Evolutionary conservation across 495 filamentous ascomycete genomes (phyloP).

Genomic region (Lophiotrema nucula): DNA sequence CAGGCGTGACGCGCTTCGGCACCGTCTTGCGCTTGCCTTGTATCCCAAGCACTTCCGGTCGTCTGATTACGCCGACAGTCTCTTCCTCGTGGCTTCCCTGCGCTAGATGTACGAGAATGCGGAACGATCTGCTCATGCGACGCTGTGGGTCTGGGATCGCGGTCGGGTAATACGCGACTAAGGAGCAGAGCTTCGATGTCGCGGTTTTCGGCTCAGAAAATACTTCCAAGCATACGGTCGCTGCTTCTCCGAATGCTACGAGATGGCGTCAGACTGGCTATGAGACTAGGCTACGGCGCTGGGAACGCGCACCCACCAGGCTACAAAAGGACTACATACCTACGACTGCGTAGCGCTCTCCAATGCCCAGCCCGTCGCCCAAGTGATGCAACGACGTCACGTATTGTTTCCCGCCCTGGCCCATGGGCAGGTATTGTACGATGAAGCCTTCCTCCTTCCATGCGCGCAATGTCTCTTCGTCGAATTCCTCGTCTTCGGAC

Average conservation of each 20-base stretch:
- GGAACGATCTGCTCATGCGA: constrained; percentile 45
- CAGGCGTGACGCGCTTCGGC: constrained; percentile 51
- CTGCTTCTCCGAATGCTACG: constrained; percentile 45
- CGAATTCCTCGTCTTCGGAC: constrained; percentile 62
- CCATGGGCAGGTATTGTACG: constrained; percentile 59
- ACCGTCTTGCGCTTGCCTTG: constrained; percentile 58
- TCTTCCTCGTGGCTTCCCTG: constrained; percentile 18
- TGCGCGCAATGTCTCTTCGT: constrained; percentile 52
- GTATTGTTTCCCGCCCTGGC: constrained; percentile 55
- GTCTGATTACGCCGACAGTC: constrained; percentile 36
- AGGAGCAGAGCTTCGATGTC: constrained; percentile 47
- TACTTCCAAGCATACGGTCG: constrained; percentile 39
- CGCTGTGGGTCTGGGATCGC: constrained; percentile 46
- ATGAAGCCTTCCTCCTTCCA: constrained; percentile 70
- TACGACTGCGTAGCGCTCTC: constrained; percentile 45
- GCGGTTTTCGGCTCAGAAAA: constrained; percentile 34
- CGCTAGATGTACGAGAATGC: constrained; percentile 49
- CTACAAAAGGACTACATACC: constrained; percentile 35
- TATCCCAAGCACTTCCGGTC: constrained; percentile 58
- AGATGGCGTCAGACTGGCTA: too few species aligned
- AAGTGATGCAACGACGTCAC: constrained; percentile 46
- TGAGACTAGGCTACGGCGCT: too few species aligned
- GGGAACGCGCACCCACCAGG: too few species aligned
- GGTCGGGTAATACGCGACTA: constrained; percentile 52
- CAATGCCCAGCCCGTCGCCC: constrained; percentile 36